These are phyloP conservation scores for Penicillium sp. DNA, from an alignment of 2,329 filamentous ascomycete species.

Conservation along the genomic window DNA sequence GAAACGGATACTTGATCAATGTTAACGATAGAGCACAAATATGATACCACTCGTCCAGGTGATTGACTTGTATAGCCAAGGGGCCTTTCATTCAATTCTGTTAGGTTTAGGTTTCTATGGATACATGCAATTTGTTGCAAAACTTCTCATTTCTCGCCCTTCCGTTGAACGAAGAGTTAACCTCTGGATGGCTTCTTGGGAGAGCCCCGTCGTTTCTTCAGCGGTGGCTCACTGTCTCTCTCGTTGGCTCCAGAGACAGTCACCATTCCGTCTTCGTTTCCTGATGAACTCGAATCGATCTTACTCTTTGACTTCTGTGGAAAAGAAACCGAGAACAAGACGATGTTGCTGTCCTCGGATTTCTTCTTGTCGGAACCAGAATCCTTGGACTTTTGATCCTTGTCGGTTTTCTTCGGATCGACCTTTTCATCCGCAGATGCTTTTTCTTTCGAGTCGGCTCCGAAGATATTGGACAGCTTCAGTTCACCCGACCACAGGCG, in stretches of 20 bases:
- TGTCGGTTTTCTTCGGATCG: constrained; percentile 32
- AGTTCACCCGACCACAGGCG: constrained; percentile 26
- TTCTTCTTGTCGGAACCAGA: constrained; percentile 8
- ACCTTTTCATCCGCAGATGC: background rate
- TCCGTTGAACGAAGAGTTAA: background rate
- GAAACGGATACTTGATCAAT: constrained; percentile 39
- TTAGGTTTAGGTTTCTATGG: no score
- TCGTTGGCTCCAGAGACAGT: constrained; percentile 17
- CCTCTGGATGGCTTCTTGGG: constrained; percentile 14
- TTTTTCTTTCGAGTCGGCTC: constrained; percentile 5
- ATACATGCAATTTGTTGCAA: no score
- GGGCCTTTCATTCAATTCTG: no score
- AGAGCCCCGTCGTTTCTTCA: constrained; percentile 33
- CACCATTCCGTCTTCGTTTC: constrained; percentile 16
- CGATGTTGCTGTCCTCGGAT: constrained; percentile 21
- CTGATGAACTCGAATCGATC: background rate
- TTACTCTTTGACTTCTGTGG: constrained; percentile 16
- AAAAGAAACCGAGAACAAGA: constrained; percentile 33
- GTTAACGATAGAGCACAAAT: constrained; percentile 18
- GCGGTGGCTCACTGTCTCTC: constrained; percentile 28
- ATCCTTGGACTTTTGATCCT: constrained; percentile 2
- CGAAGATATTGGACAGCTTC: constrained; percentile 9
- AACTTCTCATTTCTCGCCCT: no score
- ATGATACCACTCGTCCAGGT: constrained; percentile 34
- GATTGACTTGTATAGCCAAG: no score